Percentiles rank a stretch among this genome's conserved stretches.
phyloP scores from a whole-genome alignment of 176 grass and related monocot species.

The Cenchrus purpureus region DNA sequence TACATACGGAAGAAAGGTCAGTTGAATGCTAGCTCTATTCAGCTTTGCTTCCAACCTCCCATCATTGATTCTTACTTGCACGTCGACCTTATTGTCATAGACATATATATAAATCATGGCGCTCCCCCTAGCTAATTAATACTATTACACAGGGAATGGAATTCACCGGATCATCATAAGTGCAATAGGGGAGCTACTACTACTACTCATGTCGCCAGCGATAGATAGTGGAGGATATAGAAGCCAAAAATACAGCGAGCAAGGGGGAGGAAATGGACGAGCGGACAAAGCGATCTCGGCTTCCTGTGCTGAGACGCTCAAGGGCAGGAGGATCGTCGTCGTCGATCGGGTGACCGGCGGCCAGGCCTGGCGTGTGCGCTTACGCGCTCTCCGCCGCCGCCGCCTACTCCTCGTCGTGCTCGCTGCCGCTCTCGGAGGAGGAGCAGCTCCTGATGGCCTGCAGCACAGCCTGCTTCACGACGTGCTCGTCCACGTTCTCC shows the following conservation, averaged over 20 bases:
- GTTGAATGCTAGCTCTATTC: neutral
- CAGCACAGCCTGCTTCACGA: constrained; percentile 82
- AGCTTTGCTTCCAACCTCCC: constrained; percentile 34
- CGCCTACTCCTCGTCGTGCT: constrained; percentile 27
- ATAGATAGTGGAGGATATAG: neutral
- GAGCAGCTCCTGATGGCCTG: constrained; percentile 72
- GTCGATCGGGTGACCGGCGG: neutral
- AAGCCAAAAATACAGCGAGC: neutral
- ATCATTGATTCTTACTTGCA: neutral
- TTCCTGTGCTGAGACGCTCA: neutral
- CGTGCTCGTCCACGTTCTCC: constrained; percentile 65
- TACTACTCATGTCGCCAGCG: neutral
- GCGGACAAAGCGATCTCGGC: neutral
- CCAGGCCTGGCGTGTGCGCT: neutral
- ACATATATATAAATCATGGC: neutral
- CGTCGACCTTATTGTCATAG: neutral
- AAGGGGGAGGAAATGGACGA: neutral
- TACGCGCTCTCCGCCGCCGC: neutral
- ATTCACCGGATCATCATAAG: constrained; percentile 15
- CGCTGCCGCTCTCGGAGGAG: constrained; percentile 52
- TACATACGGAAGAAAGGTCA: neutral
- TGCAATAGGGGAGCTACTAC: neutral
- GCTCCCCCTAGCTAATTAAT: neutral
- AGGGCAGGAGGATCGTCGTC: too few species aligned
- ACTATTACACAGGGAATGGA: constrained; percentile 28